Evolutionary conservation across 257 asterid genomes (phyloP).

Genomic region (Scutellaria baicalensis): DNA sequence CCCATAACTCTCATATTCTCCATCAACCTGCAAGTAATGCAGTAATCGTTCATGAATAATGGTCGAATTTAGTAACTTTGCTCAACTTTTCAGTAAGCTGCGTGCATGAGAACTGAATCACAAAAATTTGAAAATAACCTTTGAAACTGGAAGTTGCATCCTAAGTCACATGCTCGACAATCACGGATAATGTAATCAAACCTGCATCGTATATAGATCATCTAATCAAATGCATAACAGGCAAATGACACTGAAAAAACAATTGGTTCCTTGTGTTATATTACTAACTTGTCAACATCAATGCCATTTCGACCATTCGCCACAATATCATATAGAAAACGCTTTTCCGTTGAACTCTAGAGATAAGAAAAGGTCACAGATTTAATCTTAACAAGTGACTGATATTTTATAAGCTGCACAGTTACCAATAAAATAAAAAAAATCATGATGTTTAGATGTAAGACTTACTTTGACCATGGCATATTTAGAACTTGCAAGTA

Average conservation of each 20-base stretch:
- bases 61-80: background rate
- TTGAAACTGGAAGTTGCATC: constrained; percentile 80
- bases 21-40: constrained; percentile 54
- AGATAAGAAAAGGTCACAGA: constrained; percentile 23
- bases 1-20: constrained; percentile 90
- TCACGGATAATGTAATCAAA: constrained; percentile 91
- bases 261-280: constrained; percentile 7
- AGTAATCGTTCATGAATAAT: constrained; percentile 1
- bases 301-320: constrained; percentile 97
- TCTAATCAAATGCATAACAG: background rate
- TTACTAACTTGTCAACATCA: constrained; percentile 96
- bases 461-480: constrained; percentile 44
- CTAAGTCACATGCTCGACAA: constrained; percentile 89
- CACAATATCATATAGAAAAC: constrained; percentile 82
- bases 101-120: background rate
- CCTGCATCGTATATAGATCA: constrained; percentile 36
- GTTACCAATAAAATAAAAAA: background rate
- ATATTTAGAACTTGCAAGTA: constrained; percentile 69
- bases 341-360: constrained; percentile 73
- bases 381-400: constrained; percentile 4
- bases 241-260: constrained; percentile 4
- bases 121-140: constrained; percentile 39
- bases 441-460: background rate
- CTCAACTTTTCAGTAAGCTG: background rate
- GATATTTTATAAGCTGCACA: constrained; percentile 16